Conservation (phyloP, 2,329 filamentous ascomycete genomes). For the Aspergillus clavatus region DNA sequence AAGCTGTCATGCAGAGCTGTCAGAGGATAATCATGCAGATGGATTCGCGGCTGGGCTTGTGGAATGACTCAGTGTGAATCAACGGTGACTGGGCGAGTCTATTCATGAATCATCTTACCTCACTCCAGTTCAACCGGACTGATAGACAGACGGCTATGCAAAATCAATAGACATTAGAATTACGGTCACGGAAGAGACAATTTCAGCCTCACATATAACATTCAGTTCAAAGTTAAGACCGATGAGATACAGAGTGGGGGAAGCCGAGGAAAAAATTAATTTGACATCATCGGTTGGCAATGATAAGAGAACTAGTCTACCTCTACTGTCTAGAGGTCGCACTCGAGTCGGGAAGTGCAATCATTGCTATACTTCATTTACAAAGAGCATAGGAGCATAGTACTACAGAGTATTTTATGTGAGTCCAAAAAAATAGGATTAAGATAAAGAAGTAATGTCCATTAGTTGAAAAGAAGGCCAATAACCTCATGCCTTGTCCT, state of each 20-base stretch:
- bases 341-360: too few relatives aligned
- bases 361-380: too few relatives aligned
- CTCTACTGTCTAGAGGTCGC: too few relatives aligned
- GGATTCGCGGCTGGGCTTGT: not conserved
- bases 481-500: not conserved
- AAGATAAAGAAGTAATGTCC: not conserved
- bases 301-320: too few relatives aligned
- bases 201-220: too few relatives aligned
- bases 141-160: not conserved
- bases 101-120: not conserved
- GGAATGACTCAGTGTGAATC: not conserved
- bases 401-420: too few relatives aligned
- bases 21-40: not conserved
- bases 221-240: too few relatives aligned
- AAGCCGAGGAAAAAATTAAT: not conserved
- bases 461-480: not conserved
- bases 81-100: not conserved
- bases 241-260: too few relatives aligned
- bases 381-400: not conserved
- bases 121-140: not conserved
- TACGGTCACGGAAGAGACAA: too few relatives aligned
- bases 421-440: too few relatives aligned
- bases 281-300: conserved; percentile 5
- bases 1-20: not conserved
- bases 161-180: not conserved